Conservation (phyloP, 768 basidiomycete species). For the Boletus pseudo-olivaceus region DNA sequence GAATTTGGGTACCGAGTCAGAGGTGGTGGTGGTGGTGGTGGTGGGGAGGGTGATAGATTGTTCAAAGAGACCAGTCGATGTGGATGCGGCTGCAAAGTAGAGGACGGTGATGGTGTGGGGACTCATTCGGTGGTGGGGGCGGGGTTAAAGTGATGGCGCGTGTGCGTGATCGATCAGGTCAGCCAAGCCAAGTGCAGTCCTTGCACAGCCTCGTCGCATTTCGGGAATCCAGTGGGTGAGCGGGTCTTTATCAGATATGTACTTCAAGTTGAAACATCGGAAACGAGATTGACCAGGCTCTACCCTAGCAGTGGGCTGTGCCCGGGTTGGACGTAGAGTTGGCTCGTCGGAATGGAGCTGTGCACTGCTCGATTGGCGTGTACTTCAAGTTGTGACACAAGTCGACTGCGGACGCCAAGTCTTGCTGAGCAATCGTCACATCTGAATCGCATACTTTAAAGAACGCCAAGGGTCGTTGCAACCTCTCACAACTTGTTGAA, state of each 20-base stretch:
- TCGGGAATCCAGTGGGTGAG: no score
- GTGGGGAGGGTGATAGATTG: constrained; percentile 53
- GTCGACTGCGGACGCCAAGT: background rate
- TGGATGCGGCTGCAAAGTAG: constrained; percentile 65
- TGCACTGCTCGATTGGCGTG: no score
- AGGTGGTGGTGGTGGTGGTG: constrained; percentile 22
- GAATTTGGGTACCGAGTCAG: constrained; percentile 18
- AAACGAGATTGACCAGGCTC: background rate
- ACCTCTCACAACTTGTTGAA: no score
- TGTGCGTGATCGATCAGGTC: background rate
- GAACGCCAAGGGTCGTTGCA: no score
- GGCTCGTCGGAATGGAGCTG: no score
- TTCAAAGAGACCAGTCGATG: constrained; percentile 55
- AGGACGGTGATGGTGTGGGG: constrained; percentile 43
- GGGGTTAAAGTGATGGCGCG: background rate
- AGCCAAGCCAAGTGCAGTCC: background rate
- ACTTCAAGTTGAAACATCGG: background rate
- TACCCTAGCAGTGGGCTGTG: no score
- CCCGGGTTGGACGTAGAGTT: no score
- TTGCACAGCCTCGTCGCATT: background rate
- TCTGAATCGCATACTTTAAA: background rate
- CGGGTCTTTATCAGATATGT: no score
- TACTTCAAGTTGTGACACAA: background rate
- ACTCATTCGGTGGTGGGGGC: background rate
- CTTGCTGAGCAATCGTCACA: background rate